Conservation (phyloP, 139 green algal species). For the Desmodesmus armatus region DNA sequence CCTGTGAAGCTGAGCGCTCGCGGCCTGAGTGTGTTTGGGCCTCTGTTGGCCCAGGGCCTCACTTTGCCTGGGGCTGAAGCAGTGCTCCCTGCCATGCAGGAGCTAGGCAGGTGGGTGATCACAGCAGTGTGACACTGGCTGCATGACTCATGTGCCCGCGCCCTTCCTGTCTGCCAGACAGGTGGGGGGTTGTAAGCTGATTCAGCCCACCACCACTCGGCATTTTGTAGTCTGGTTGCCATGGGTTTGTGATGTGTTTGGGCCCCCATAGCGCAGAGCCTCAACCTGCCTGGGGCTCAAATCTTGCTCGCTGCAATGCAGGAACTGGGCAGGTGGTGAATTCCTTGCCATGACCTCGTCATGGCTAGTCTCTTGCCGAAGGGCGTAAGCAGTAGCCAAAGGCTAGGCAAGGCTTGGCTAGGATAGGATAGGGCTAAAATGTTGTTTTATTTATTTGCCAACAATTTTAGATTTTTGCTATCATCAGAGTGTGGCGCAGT, state of each 20-base stretch:
- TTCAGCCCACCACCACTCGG: no score
- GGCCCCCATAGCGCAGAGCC: neutral
- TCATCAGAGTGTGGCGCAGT: no score
- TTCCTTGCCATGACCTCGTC: neutral
- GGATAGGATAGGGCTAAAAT: no score
- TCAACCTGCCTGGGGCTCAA: neutral
- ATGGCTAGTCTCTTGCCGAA: no score
- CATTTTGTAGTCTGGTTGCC: neutral
- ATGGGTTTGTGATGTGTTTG: neutral
- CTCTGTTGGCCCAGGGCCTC: neutral
- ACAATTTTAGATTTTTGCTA: no score
- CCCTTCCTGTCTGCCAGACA: neutral
- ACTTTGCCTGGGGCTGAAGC: neutral
- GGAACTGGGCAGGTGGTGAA: neutral
- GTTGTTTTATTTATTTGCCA: no score
- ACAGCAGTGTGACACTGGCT: neutral
- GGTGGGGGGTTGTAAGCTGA: neutral
- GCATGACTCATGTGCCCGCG: neutral
- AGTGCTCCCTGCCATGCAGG: slow-evolving; percentile 32
- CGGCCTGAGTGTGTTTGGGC: neutral
- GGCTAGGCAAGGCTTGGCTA: no score
- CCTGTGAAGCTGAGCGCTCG: slow-evolving; percentile 25
- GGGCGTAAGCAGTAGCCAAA: no score
- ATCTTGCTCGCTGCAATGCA: neutral
- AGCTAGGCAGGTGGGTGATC: slow-evolving; percentile 26